These are phyloP conservation scores for Daphne laureola DNA, from an alignment of 441 rosid genomes.

Conservation along the genomic window DNA sequence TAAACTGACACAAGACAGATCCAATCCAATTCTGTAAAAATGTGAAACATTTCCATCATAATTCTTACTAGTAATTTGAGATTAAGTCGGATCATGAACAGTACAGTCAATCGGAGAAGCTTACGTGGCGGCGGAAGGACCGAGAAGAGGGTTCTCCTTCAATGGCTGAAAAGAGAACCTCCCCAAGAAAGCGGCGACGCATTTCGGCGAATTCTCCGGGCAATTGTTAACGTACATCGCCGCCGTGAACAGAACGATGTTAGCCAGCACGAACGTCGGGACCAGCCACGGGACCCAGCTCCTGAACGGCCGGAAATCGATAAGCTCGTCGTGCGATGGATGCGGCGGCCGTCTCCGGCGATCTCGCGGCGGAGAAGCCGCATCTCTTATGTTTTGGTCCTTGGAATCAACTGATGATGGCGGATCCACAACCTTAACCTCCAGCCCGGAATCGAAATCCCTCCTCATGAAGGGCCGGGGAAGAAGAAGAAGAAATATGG, in stretches of 20 bases:
- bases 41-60: no score
- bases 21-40: no score
- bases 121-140: slow-evolving; percentile 79
- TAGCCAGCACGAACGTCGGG: slow-evolving; percentile 57
- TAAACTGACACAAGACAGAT: no score
- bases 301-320: slow-evolving; percentile 43
- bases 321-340: slow-evolving; percentile 1
- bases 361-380: slow-evolving; percentile 1
- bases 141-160: slow-evolving; percentile 86
- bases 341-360: slow-evolving; percentile 7
- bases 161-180: slow-evolving; percentile 76
- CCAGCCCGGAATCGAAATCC: slow-evolving; percentile 24
- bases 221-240: slow-evolving; percentile 78
- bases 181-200: slow-evolving; percentile 53
- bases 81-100: background rate
- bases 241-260: slow-evolving; percentile 36
- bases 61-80: background rate
- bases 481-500: no score
- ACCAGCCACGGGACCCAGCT: slow-evolving; percentile 71
- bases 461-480: slow-evolving; percentile 5
- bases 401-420: slow-evolving; percentile 14
- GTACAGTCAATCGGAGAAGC: slow-evolving; percentile 9
- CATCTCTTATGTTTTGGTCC: slow-evolving; percentile 5
- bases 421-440: slow-evolving; percentile 33
- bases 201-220: slow-evolving; percentile 41